Evolutionary conservation across 306 rosid genomes (phyloP).

Genomic region (Leucaena leucocephala): DNA sequence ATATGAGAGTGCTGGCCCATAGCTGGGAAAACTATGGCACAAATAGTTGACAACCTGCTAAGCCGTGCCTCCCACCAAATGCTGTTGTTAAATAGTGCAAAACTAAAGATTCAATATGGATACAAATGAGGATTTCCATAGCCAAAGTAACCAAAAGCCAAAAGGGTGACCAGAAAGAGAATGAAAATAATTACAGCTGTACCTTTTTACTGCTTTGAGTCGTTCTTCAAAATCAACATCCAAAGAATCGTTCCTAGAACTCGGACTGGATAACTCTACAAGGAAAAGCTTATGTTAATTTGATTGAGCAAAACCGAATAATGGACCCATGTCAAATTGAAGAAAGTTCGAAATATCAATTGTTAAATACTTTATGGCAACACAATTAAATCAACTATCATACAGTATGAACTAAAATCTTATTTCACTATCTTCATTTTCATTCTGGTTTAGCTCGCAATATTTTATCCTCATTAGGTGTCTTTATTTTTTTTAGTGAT

Average conservation of each 20-base stretch:
- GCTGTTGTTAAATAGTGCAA: neutral
- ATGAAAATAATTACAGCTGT: slow-evolving; percentile 8
- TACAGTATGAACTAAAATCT: neutral
- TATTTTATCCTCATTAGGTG: neutral
- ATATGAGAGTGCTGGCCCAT: neutral
- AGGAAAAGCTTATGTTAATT: slow-evolving; percentile 33
- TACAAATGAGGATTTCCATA: neutral
- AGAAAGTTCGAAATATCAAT: neutral
- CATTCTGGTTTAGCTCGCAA: neutral
- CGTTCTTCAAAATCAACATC: slow-evolving; percentile 83
- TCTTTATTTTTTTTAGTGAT: neutral
- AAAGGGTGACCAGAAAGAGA: neutral
- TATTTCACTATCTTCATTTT: neutral
- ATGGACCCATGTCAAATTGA: neutral
- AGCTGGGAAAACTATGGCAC: neutral
- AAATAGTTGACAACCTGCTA: neutral
- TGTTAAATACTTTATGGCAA: neutral
- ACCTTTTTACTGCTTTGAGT: slow-evolving; percentile 75
- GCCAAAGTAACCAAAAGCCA: slow-evolving; percentile 10
- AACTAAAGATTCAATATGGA: slow-evolving; percentile 3
- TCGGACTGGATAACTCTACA: slow-evolving; percentile 74
- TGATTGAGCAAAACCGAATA: slow-evolving; percentile 20
- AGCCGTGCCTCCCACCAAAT: neutral
- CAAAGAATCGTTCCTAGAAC: slow-evolving; percentile 43
- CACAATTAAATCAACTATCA: neutral